Evolutionary conservation across 2,329 filamentous ascomycete species (phyloP), one percentile per base, ranked within the genome.

Genomic region (Calonectria honghensis): DNA sequence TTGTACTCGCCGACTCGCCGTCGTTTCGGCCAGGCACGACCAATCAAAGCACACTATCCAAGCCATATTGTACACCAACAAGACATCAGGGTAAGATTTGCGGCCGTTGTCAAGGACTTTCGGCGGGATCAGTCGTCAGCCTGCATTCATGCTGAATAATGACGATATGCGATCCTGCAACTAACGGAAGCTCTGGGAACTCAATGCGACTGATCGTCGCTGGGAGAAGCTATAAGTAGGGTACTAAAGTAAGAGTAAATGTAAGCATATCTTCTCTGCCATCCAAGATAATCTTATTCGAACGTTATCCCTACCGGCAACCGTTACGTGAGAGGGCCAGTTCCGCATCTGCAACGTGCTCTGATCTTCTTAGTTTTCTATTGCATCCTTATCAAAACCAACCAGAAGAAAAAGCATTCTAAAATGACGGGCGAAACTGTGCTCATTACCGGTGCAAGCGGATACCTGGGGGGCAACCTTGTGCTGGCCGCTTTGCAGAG

Each of bases 361-460:
- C 41, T 18, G 9, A 7, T 45, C 41, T 45, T 6, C 3, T n/a
- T 2, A n/a, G 5, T n/a, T 45, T 39, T 18, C 3, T 6, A 11
- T 27, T 61, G 10, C 2, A 24, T 24, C 27, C 32, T 31, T 18
- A 18, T 31, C 6, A 31, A 54, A 54, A 54, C 9, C 6, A 2
- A 24, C 27, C 16, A 31, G 18, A 32, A 16, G n/a, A 11, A 45
- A 64, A 48, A 16, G 13, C n/a, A 29, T 29, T 31, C 31, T 18
- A 72, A 50, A 0, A 72, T 72, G 69, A 14, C 69, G 18, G 18
- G 35, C 10, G 39, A 41, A 16, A 72, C 51, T 27, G 52, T 72
- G 7, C 63, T 74, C 31, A 54, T 74, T n/a, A 74, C 73, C 16
- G 73, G 73, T 6, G 69, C 68, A 2, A 72, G 68, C 52, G 73